Evolutionary conservation across 2,329 filamentous ascomycete species (phyloP), one percentile per base, ranked within the genome.

Genomic region (Cladosporium sp.): DNA sequence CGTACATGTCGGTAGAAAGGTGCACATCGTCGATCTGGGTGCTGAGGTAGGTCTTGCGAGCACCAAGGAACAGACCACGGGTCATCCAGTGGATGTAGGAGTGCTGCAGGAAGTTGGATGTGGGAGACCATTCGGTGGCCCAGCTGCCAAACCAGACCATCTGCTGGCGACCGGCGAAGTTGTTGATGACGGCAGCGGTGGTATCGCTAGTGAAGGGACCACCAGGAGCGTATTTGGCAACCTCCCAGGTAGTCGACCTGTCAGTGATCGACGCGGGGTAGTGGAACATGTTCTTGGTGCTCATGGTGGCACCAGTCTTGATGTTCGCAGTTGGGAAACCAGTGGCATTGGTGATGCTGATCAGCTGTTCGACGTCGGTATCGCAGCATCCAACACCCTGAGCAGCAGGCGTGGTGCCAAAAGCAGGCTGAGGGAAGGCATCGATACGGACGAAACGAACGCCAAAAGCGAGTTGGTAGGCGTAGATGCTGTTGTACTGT

Each of bases 11-110:
- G 3, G 68, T 71, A 61, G 70, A 67, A 16, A 84, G 68, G 58
- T 83, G 78, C 69, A 84, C 78, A 57, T 84, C 81, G 57, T 84
- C 81, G 29, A 84, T 75, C 59, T 82, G 79, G n/a, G 78, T 75
- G 65, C 68, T 76, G 35, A 82, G 64, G 55, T 79, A 74, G 32
- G 76, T 69, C 55, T 78, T 73, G 47, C 78, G 74, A 60, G 78
- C 76, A 18, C 79, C 79, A 9, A 77, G 69, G 55, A 78, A 78
- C 7, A 83, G 64, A 36, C 80, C 80, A 55, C 78, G 73, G 7
- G 80, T 83, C 32, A 80, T 62, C 80, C 79, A 84, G 57, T 75
- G 75, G 53, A 84, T 82, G 73, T 77, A 82, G 11, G 79, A 71
- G 65, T 84, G 80, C 64, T 83, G 79, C 45, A 82, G 63, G 58